Percentiles rank a stretch among this genome's conserved stretches.
Evolutionary conservation across 2,329 filamentous ascomycete genomes (phyloP).

Genomic region (Colletotrichum neosansevieriae): DNA sequence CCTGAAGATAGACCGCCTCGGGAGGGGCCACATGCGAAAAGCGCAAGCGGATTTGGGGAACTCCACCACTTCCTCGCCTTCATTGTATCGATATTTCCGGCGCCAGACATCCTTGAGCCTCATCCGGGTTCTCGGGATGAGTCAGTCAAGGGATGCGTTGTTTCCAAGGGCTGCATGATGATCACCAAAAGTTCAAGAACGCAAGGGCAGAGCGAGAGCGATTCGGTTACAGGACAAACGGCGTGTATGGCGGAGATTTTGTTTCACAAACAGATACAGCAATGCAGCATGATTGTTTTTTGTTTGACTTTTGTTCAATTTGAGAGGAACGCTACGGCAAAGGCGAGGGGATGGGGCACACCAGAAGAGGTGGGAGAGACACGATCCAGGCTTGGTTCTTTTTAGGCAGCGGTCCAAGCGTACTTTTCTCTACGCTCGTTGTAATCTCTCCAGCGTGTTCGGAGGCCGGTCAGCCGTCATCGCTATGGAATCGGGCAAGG

Average conservation of each 20-base stretch:
- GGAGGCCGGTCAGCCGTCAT: slow-evolving; percentile 52
- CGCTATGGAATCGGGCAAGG: slow-evolving; percentile 43
- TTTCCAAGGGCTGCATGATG: slow-evolving; percentile 45
- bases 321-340: slow-evolving; percentile 41
- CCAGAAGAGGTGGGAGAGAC: slow-evolving; percentile 22
- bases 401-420: slow-evolving; percentile 46
- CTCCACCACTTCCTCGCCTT: slow-evolving; percentile 54
- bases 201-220: slow-evolving; percentile 38
- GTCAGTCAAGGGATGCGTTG: slow-evolving; percentile 36
- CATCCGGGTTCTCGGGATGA: slow-evolving; percentile 43
- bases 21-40: slow-evolving; percentile 54
- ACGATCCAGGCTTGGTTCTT: slow-evolving; percentile 41
- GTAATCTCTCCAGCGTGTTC: slow-evolving; percentile 57
- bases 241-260: slow-evolving; percentile 46
- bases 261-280: slow-evolving; percentile 45
- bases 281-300: slow-evolving; percentile 45
- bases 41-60: slow-evolving; percentile 53
- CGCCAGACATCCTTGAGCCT: slow-evolving; percentile 47
- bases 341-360: slow-evolving; percentile 23
- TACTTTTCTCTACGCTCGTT: slow-evolving; percentile 65
- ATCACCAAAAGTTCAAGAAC: slow-evolving; percentile 47
- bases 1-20: slow-evolving; percentile 45
- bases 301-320: slow-evolving; percentile 41
- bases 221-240: slow-evolving; percentile 42
- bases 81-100: slow-evolving; percentile 58